phyloP scores from a whole-genome alignment of 192 early-diverging fungal genomes.

The Funneliformis mosseae region DNA sequence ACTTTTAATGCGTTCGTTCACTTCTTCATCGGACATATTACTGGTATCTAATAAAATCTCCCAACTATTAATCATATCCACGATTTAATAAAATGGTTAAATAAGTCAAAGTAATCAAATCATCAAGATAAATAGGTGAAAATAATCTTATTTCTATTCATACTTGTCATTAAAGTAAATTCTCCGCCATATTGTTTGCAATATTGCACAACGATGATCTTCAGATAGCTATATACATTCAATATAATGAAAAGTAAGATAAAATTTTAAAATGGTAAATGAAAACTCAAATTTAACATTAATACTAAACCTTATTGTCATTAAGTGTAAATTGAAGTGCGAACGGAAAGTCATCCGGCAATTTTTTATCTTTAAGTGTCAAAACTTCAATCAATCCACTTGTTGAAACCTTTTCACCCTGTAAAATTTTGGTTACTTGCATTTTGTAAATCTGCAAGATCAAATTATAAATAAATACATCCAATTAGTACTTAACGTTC shows the following conservation, averaged over 20 bases:
- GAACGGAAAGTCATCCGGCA: not conserved
- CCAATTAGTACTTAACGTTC: not conserved
- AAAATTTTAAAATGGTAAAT: not conserved
- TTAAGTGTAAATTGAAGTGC: not conserved
- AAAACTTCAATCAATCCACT: not conserved
- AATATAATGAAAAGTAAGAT: not conserved
- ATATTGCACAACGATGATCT: not conserved
- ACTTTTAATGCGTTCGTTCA: not conserved
- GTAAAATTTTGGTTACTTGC: not conserved
- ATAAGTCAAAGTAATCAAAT: not conserved
- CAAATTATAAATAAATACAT: not conserved
- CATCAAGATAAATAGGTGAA: not conserved
- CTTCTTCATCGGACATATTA: constrained; percentile 24
- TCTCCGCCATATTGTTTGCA: constrained; percentile 27
- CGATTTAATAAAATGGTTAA: not conserved
- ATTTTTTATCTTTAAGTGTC: constrained; percentile 3
- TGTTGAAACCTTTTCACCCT: not conserved
- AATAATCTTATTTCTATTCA: not conserved
- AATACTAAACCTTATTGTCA: not conserved
- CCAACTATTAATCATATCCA: not conserved
- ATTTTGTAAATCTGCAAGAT: not conserved
- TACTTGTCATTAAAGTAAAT: constrained; percentile 18
- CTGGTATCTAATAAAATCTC: constrained; percentile 16
- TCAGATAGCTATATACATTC: not conserved
- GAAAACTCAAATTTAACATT: not conserved